phyloP scores from a whole-genome alignment of 1,139 yeast genomes.

The Nakaseomyces bracarensis region DNA sequence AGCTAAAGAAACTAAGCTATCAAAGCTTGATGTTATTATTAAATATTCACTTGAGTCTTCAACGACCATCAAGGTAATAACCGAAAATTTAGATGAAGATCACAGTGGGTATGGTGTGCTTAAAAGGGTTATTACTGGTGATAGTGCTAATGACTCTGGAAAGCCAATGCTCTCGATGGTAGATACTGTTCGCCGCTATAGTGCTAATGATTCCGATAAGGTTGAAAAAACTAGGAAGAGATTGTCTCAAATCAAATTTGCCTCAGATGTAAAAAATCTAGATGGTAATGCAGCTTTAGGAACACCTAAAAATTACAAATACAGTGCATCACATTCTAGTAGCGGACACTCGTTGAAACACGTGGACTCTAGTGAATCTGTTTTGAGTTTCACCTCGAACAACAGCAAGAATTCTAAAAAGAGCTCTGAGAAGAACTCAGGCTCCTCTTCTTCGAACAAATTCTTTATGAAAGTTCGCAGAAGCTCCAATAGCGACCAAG shows the following conservation, averaged over 20 bases:
- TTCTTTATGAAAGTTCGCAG: conserved; percentile 1
- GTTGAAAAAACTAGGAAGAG: not conserved
- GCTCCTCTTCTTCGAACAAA: not conserved
- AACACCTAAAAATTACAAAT: not conserved
- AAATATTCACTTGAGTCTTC: conserved; percentile 24
- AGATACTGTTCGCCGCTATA: conserved; percentile 1
- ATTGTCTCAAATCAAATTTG: conserved; percentile 11
- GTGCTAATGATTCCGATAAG: not conserved
- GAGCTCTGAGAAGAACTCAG: not conserved
- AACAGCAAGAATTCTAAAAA: conserved; percentile 3
- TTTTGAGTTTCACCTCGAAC: not conserved
- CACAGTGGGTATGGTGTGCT: conserved; percentile 16
- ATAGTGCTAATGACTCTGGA: not conserved
- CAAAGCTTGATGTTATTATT: conserved; percentile 19
- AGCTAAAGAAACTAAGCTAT: conserved; percentile 1
- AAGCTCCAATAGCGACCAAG: conserved; percentile 3
- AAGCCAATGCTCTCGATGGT: conserved; percentile 9
- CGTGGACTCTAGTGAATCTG: conserved; percentile 3
- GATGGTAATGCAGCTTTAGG: conserved; percentile 13
- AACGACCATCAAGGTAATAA: conserved; percentile 19
- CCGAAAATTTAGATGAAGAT: not conserved
- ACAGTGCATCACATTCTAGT: not conserved
- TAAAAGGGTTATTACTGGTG: conserved; percentile 26
- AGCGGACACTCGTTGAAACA: not conserved
- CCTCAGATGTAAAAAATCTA: conserved; percentile 8